Base-by-base conservation (phyloP, 768 basidiomycete species). In the Leucocoprinus leucothites region DNA sequence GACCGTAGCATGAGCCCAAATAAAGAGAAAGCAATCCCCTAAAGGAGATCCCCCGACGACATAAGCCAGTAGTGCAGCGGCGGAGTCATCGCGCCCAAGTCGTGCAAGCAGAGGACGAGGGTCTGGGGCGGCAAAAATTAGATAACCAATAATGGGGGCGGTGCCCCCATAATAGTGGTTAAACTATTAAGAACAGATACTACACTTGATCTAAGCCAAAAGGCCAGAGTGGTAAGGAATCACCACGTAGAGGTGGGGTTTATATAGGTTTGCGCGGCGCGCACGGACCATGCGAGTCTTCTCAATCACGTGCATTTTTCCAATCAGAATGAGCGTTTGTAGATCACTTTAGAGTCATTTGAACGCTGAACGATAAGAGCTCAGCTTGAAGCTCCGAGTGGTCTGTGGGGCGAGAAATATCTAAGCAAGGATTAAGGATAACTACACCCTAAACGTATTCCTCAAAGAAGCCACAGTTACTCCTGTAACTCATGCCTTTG, bases 171-270 rank as follows among this genome's bases (percentile, higher is more conserved):
- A 79, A 79, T 79, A 79, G 78, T 76, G 76, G 77, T 85, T 84
- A 84, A 83, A 84, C 82, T 84, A 82, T 84, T 84, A 87, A 90
- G 87, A 89, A 90, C 89, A 91, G 88, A 90, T 91, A 91, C 89
- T 90, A 91, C 89, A 91, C 89, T 90, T 90, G 88, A 90, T 91
- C 89, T 89, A 90, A 91, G 89, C 89, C 88, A 90, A 89, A 87
- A 89, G 87, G 86, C 87, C 87, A 88, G 87, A 89, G 87, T 87
- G 87, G 86, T 87, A 77, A 85, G 57, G 79, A 76, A 59, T 63
- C 58, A 40, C 18, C 3, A n/a, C 44, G 49, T 7, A 18, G 51
- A 1, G 1, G 0, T 3, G 2, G 1, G 19, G 53, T 52, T 71
- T 75, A 69, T 71, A 71, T 71, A 69, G 11, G 5, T 9, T 1